Conservation (phyloP, 345 rosid genomes). For the Gynandropsis gynandra region DNA sequence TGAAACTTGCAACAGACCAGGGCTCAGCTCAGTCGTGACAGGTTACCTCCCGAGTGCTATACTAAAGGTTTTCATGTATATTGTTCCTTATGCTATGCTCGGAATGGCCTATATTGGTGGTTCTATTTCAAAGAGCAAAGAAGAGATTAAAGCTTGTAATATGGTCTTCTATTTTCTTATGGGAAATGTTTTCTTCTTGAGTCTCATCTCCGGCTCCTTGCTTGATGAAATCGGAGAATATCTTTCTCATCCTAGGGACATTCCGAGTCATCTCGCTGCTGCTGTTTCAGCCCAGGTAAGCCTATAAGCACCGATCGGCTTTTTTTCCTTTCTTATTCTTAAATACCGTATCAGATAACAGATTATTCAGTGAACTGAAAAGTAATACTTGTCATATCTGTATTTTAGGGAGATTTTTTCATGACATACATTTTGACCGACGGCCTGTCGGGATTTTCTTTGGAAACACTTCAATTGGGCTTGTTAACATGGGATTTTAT, state of each 20-base stretch:
- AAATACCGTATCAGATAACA: background rate
- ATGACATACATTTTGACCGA: constrained; percentile 78
- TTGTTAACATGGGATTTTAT: constrained; percentile 51
- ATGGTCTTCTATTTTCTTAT: constrained; percentile 89
- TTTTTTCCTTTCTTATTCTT: too few species aligned
- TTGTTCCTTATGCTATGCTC: constrained; percentile 74
- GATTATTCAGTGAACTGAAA: background rate
- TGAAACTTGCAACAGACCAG: constrained; percentile 51
- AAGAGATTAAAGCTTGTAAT: constrained; percentile 89
- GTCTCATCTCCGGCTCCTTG: constrained; percentile 81
- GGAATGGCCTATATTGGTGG: constrained; percentile 62
- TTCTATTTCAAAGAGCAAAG: constrained; percentile 68
- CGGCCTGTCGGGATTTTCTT: constrained; percentile 78
- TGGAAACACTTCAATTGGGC: constrained; percentile 78
- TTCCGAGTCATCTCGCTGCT: constrained; percentile 78
- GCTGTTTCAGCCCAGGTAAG: constrained; percentile 87
- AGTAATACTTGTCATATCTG: background rate
- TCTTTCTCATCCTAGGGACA: constrained; percentile 53
- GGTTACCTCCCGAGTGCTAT: constrained; percentile 92
- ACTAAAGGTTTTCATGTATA: constrained; percentile 69
- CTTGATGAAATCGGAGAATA: constrained; percentile 82
- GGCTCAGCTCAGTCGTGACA: constrained; percentile 73
- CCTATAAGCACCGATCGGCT: constrained; percentile 1
- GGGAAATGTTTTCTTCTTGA: constrained; percentile 87
- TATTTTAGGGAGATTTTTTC: constrained; percentile 69